Percentiles rank a stretch among this genome's conserved stretches.
Conservation (phyloP, 2,329 filamentous ascomycete genomes). For the Trichophyton verrucosum region DNA sequence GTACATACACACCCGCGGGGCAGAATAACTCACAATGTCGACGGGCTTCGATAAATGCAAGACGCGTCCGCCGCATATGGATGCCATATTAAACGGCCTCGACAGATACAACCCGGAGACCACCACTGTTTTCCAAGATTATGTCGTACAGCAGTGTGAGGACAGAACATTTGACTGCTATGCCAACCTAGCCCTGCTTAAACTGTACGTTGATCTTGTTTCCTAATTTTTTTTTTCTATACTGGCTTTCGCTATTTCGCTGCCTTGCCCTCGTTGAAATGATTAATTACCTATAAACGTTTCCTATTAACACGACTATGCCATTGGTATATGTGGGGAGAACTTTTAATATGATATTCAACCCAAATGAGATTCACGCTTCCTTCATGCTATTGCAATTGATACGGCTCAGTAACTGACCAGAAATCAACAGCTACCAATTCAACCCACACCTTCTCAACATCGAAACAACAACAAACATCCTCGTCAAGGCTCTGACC, state of each 20-base stretch:
- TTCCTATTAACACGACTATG: constrained; percentile 67
- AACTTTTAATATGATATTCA: constrained; percentile 4
- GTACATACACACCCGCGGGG: background rate
- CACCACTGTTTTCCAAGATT: constrained; percentile 82
- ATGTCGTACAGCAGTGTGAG: constrained; percentile 90
- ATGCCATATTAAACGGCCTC: constrained; percentile 86
- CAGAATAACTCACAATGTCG: constrained; percentile 4
- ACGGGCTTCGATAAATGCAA: constrained; percentile 69
- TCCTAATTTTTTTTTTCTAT: background rate
- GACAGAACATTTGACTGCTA: constrained; percentile 90
- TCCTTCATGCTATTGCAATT: background rate
- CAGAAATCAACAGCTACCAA: constrained; percentile 63
- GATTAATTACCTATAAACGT: constrained; percentile 40
- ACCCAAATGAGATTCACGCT: background rate
- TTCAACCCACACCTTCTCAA: constrained; percentile 98
- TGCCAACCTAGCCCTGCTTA: constrained; percentile 88
- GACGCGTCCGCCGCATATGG: constrained; percentile 84
- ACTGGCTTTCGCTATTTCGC: background rate
- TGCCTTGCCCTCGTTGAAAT: background rate
- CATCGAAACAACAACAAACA: constrained; percentile 95
- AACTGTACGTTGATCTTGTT: constrained; percentile 55
- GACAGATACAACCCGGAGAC: constrained; percentile 99
- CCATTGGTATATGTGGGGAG: background rate
- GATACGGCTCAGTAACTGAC: background rate
- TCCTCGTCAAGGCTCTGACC: constrained; percentile 94